phyloP scores from a whole-genome alignment of 257 asterid genomes.

The Jacaranda mimosifolia region DNA sequence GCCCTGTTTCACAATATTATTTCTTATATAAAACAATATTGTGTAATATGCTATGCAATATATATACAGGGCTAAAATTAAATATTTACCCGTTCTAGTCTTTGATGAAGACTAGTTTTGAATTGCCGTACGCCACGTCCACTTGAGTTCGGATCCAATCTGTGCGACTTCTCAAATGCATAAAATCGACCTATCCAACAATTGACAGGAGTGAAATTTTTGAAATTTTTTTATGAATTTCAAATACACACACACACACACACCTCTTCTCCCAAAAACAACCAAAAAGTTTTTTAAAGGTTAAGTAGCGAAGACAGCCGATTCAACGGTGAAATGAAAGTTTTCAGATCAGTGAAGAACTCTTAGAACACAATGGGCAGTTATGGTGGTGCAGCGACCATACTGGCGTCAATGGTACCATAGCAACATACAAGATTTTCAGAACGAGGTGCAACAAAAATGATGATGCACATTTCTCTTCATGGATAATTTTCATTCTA shows the following conservation, averaged over 20 bases:
- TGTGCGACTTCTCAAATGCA: conserved; percentile 84
- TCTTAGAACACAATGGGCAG: not conserved
- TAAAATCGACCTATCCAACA: conserved; percentile 70
- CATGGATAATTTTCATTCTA: conserved; percentile 4
- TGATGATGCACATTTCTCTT: not conserved
- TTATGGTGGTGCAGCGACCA: not conserved
- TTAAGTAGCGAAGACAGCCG: not conserved
- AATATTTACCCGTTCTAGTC: conserved; percentile 70
- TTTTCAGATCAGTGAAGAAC: not conserved
- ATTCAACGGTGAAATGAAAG: conserved; percentile 15
- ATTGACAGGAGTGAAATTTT: not conserved
- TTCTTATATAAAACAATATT: not conserved
- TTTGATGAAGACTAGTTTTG: conserved; percentile 80
- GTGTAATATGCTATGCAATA: not conserved
- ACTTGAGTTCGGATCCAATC: conserved; percentile 76
- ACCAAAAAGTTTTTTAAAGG: not conserved
- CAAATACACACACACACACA: not conserved
- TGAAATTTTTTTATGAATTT: not conserved
- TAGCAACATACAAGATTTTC: not conserved
- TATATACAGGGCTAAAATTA: conserved; percentile 4
- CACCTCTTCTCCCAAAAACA: not conserved
- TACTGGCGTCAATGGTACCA: not conserved
- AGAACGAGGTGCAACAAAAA: conserved; percentile 10
- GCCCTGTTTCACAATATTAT: not conserved
- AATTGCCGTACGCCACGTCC: conserved; percentile 92